A percentile compares a stretch with the other conserved stretches of the same genome.
phyloP scores from a whole-genome alignment of 2,329 filamentous ascomycete genomes.

The Pestalotiopsis sp. region DNA sequence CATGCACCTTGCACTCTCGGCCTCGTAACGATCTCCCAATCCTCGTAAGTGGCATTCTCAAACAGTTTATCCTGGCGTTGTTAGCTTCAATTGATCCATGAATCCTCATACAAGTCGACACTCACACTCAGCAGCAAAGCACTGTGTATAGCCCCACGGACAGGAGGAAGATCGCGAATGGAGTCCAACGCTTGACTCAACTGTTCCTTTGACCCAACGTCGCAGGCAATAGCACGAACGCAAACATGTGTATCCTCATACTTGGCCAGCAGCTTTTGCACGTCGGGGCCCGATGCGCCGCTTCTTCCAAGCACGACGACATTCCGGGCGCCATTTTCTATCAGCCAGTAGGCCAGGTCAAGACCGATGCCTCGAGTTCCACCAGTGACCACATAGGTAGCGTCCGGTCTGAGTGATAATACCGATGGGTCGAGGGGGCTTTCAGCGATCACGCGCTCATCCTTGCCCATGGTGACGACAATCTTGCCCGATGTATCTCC shows the following conservation, averaged over 20 bases:
- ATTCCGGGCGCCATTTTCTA: conserved; percentile 33
- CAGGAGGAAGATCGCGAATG: background rate
- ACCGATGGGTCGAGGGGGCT: background rate
- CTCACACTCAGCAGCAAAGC: conserved; percentile 10
- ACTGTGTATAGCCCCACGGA: conserved; percentile 1
- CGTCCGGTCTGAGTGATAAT: conserved; percentile 21
- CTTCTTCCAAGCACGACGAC: conserved; percentile 31
- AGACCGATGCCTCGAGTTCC: conserved; percentile 35
- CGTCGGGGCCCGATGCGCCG: conserved; percentile 21
- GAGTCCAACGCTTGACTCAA: background rate
- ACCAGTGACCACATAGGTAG: conserved; percentile 35
- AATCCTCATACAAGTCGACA: conserved; percentile 19
- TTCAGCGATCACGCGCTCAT: conserved; percentile 1
- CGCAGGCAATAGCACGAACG: conserved; percentile 1
- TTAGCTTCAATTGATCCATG: background rate
- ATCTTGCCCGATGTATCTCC: conserved; percentile 6
- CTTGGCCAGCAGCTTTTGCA: conserved; percentile 17
- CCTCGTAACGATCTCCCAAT: conserved; percentile 21
- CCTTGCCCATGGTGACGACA: conserved; percentile 1
- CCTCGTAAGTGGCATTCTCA: conserved; percentile 28
- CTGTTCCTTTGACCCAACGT: background rate
- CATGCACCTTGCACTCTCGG: background rate
- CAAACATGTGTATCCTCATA: conserved; percentile 5
- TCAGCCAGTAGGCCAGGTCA: conserved; percentile 33
- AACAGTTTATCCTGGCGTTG: conserved; percentile 30